These are phyloP conservation scores for Trichoderma sp. DNA, from an alignment of 2,329 filamentous ascomycete genomes.

Conservation along the genomic window DNA sequence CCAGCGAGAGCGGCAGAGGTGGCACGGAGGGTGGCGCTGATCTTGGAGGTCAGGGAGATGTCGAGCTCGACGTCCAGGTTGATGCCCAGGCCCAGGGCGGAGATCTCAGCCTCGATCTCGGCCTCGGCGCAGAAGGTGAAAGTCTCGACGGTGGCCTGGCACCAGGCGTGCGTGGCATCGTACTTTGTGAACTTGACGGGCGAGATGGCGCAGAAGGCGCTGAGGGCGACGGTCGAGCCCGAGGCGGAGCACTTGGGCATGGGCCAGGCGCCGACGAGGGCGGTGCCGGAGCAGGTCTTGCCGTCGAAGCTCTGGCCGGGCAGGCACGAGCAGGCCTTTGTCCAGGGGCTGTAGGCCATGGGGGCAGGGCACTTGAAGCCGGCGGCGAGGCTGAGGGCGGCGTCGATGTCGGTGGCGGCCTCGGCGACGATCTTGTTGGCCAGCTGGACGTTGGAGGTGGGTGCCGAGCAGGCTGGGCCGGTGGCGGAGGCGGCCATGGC, in stretches of 20 bases:
- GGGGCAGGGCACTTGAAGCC: slow-evolving; percentile 33
- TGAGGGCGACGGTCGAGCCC: slow-evolving; percentile 29
- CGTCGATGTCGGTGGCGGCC: not conserved
- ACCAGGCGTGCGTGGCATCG: slow-evolving; percentile 35
- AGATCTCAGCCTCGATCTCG: slow-evolving; percentile 29
- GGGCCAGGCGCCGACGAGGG: slow-evolving; percentile 34
- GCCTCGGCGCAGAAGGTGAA: slow-evolving; percentile 35
- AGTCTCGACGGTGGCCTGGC: slow-evolving; percentile 34
- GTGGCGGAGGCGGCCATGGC: slow-evolving; percentile 25
- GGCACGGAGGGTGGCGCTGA: slow-evolving; percentile 34
- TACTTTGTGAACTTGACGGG: slow-evolving; percentile 38
- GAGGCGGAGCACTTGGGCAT: slow-evolving; percentile 30
- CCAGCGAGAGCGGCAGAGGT: slow-evolving; percentile 32
- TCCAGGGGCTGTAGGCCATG: slow-evolving; percentile 40
- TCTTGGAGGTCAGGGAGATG: slow-evolving; percentile 20
- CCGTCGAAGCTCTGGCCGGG: slow-evolving; percentile 41
- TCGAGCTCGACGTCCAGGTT: slow-evolving; percentile 27
- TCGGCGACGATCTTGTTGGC: slow-evolving; percentile 23
- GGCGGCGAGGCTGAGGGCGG: slow-evolving; percentile 3
- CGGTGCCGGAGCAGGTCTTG: slow-evolving; percentile 29
- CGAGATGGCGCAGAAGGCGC: slow-evolving; percentile 34
- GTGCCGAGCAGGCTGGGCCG: slow-evolving; percentile 12
- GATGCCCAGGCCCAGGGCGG: slow-evolving; percentile 26
- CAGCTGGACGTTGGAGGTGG: slow-evolving; percentile 15
- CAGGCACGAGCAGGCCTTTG: slow-evolving; percentile 42